These are phyloP conservation scores for Gnaphalium uliginosum DNA, from an alignment of 129 eudicot species.

Conservation along the genomic window DNA sequence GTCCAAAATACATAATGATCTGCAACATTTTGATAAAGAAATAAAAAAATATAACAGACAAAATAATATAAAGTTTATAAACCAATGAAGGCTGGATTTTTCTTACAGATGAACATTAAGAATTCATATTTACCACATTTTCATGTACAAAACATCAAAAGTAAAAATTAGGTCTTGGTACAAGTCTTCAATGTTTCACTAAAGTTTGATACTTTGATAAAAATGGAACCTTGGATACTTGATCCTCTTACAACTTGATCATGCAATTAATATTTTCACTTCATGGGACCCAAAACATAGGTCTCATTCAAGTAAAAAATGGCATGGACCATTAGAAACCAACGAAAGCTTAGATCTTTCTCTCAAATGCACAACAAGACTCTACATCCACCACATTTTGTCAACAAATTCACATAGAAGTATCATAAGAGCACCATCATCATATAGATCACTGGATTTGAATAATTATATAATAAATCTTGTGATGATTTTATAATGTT, in stretches of 20 bases:
- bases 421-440: neutral
- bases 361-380: constrained; percentile 19
- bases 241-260: neutral
- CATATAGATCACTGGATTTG: neutral
- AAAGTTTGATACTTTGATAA: neutral
- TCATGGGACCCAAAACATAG: neutral
- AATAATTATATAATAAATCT: neutral
- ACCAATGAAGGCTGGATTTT: neutral
- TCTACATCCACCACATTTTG: constrained; percentile 19
- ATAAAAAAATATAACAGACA: neutral
- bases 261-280: neutral
- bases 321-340: neutral
- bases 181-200: neutral
- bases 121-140: constrained; percentile 3
- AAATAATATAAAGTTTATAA: neutral
- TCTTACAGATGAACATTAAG: neutral
- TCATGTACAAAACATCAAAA: neutral
- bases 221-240: neutral
- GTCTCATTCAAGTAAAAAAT: neutral
- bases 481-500: neutral
- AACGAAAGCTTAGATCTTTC: neutral
- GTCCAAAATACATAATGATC: neutral
- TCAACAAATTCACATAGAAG: constrained; percentile 3
- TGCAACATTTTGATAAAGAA: neutral
- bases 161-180: neutral